These are phyloP conservation scores for Lophium mytilinum DNA, from an alignment of 495 filamentous ascomycete species.

Conservation along the genomic window DNA sequence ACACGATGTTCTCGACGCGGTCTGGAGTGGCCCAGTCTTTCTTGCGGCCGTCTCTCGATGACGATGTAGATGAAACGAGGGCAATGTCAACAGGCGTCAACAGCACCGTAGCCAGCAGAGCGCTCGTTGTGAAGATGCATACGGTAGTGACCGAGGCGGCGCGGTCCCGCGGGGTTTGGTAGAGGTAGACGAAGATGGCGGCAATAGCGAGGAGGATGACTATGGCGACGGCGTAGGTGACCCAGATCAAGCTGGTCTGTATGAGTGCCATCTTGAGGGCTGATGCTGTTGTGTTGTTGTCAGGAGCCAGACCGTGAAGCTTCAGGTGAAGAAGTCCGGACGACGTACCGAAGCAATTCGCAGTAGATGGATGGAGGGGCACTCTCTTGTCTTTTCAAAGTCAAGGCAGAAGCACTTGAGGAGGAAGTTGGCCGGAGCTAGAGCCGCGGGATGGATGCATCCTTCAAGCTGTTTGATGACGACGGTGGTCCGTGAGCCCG, in stretches of 20 bases:
- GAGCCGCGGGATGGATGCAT: too few relatives aligned
- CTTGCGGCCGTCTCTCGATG: constrained; percentile 65
- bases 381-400: too few relatives aligned
- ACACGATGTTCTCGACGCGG: constrained; percentile 64
- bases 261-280: constrained; percentile 45
- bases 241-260: constrained; percentile 81
- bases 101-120: constrained; percentile 84
- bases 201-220: constrained; percentile 61
- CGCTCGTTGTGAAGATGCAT: constrained; percentile 74
- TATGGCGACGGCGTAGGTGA: constrained; percentile 77
- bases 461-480: neutral
- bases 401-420: neutral
- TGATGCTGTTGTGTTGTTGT: neutral
- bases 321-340: too few relatives aligned
- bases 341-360: too few relatives aligned
- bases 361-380: too few relatives aligned
- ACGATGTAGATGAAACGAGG: constrained; percentile 79
- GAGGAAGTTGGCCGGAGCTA: neutral
- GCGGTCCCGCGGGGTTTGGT: constrained; percentile 81
- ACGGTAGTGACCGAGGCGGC: constrained; percentile 71
- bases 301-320: too few relatives aligned
- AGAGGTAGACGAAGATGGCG: constrained; percentile 73
- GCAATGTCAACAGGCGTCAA: constrained; percentile 94
- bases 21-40: constrained; percentile 90
- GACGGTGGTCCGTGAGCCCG: neutral